Percentiles rank a stretch among this genome's conserved stretches.
Evolutionary conservation across 352 stramenopile species (phyloP).

Genomic region (Nothophytophthora sp.): DNA sequence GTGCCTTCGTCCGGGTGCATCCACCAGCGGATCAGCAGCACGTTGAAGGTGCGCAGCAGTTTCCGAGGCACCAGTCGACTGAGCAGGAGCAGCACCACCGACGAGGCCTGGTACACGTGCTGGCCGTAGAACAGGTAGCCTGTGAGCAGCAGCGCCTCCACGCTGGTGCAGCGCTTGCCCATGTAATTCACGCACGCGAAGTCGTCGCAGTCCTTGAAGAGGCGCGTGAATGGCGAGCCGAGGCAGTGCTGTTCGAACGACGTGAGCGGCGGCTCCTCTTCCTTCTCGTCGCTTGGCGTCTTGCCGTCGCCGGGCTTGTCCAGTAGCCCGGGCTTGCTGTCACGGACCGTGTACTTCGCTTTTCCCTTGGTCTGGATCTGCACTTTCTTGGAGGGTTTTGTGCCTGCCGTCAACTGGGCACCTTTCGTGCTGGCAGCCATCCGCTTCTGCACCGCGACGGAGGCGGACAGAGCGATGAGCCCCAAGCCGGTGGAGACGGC

Average conservation of each 20-base stretch:
- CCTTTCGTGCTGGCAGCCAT: not conserved
- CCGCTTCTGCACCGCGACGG: not conserved
- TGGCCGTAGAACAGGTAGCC: slow-evolving; percentile 5
- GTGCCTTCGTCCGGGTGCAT: slow-evolving; percentile 2
- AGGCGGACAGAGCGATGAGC: not conserved
- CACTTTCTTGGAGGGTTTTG: not conserved
- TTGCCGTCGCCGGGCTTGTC: not conserved
- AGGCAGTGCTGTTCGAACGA: not conserved
- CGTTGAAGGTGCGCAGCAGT: slow-evolving; percentile 10
- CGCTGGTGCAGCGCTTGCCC: not conserved
- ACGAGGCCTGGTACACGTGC: slow-evolving; percentile 3
- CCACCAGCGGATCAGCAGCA: slow-evolving; percentile 11
- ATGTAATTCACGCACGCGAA: not conserved
- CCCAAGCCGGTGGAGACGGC: not conserved
- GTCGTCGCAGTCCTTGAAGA: slow-evolving; percentile 1
- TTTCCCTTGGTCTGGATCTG: not conserved
- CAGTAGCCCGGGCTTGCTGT: too few relatives aligned
- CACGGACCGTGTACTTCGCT: too few relatives aligned
- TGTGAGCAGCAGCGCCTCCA: not conserved
- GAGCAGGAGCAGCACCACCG: not conserved
- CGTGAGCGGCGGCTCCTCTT: not conserved
- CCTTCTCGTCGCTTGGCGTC: not conserved
- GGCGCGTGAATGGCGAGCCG: not conserved
- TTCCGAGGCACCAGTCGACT: not conserved
- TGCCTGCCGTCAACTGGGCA: not conserved